A percentile compares a stretch with the other conserved stretches of the same genome.
Conservation (phyloP, 2,329 filamentous ascomycete species). For the Scedosporium apiospermum region DNA sequence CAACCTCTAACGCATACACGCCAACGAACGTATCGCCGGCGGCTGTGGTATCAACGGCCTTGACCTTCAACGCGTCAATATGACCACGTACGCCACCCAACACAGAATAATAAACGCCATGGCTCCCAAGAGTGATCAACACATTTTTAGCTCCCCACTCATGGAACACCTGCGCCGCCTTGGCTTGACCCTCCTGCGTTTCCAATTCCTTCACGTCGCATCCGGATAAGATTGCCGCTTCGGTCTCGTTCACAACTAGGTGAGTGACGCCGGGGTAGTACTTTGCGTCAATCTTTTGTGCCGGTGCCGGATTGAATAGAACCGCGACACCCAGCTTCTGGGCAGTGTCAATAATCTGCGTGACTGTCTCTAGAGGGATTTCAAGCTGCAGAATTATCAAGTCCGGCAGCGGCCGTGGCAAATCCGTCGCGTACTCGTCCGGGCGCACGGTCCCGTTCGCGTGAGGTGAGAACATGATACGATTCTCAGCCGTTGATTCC, state of each 20-base stretch:
- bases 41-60: constrained; percentile 84
- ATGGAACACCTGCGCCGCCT: constrained; percentile 53
- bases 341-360: constrained; percentile 48
- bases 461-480: constrained; percentile 64
- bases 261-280: constrained; percentile 63
- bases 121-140: constrained; percentile 73
- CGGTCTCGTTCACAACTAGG: constrained; percentile 83
- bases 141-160: constrained; percentile 62
- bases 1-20: constrained; percentile 68
- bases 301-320: constrained; percentile 79
- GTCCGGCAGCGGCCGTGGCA: constrained; percentile 37
- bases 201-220: constrained; percentile 40
- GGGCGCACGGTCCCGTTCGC: constrained; percentile 49
- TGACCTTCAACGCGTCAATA: constrained; percentile 57
- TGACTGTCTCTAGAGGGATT: constrained; percentile 56
- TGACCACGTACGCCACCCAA: constrained; percentile 30
- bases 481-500: constrained; percentile 61
- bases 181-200: constrained; percentile 29
- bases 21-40: constrained; percentile 94
- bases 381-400: constrained; percentile 72
- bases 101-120: constrained; percentile 63
- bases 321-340: constrained; percentile 44
- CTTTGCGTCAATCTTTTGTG: constrained; percentile 54
- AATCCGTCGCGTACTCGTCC: constrained; percentile 20
- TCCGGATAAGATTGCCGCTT: constrained; percentile 65